phyloP scores from a whole-genome alignment of 352 stramenopile species.

The Phytopythium helicoides region DNA sequence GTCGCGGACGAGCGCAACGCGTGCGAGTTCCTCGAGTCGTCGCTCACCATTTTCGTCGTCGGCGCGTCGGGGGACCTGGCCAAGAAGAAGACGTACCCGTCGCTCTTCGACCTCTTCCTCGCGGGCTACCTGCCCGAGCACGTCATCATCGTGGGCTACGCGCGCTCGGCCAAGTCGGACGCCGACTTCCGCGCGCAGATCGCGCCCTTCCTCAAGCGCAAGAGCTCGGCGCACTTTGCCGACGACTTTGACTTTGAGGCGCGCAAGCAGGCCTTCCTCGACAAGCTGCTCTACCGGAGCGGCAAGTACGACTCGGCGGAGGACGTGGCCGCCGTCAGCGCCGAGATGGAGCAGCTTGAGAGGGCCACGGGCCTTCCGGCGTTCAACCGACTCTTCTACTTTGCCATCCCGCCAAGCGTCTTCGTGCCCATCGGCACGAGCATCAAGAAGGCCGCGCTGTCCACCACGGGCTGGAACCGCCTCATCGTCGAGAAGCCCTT shows the following conservation, averaged over 20 bases:
- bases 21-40: conserved; percentile 67
- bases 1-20: conserved; percentile 45
- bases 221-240: conserved; percentile 11
- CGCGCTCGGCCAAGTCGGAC: conserved; percentile 75
- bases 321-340: conserved; percentile 66
- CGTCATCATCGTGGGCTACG: conserved; percentile 86
- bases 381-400: conserved; percentile 94
- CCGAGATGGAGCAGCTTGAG: conserved; percentile 69
- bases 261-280: conserved; percentile 71
- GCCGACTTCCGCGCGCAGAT: conserved; percentile 85
- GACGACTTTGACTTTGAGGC: conserved; percentile 30
- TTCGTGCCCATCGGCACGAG: conserved; percentile 93
- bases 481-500: conserved; percentile 99
- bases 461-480: conserved; percentile 91
- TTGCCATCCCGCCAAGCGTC: conserved; percentile 95
- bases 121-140: conserved; percentile 79
- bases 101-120: conserved; percentile 86
- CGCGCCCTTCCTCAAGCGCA: conserved; percentile 57
- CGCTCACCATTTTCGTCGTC: conserved; percentile 84
- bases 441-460: conserved; percentile 91
- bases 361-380: conserved; percentile 44
- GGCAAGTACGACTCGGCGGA: conserved; percentile 86
- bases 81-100: conserved; percentile 93
- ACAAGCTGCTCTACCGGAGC: conserved; percentile 72
- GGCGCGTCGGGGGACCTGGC: conserved; percentile 86